These are phyloP conservation scores for Globisporangium orthogonon DNA, from an alignment of 352 stramenopile genomes.

Conservation along the genomic window DNA sequence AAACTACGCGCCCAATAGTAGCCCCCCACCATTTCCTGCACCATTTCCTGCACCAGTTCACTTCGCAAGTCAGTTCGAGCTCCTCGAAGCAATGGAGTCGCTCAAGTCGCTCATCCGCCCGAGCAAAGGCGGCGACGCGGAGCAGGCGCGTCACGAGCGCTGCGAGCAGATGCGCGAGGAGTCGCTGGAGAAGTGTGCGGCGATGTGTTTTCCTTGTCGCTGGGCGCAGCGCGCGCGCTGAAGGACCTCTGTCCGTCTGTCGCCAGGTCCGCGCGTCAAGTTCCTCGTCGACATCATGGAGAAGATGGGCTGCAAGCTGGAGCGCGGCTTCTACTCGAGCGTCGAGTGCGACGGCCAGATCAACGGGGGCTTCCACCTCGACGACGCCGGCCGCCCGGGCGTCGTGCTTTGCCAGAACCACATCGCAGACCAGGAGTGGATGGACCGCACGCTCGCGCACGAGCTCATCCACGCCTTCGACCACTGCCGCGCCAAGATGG, in stretches of 20 bases:
- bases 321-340: constrained; percentile 69
- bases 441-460: constrained; percentile 90
- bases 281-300: constrained; percentile 84
- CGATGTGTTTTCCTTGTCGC: no score
- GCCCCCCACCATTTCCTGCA: neutral
- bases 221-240: no score
- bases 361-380: constrained; percentile 82
- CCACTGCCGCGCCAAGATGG: constrained; percentile 89
- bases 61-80: no score
- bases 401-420: constrained; percentile 89
- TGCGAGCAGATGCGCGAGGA: constrained; percentile 69
- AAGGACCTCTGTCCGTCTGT: neutral
- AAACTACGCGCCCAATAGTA: neutral
- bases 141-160: constrained; percentile 34
- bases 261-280: constrained; percentile 60
- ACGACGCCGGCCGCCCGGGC: constrained; percentile 63
- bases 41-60: neutral
- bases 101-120: constrained; percentile 56
- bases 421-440: constrained; percentile 87
- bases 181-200: constrained; percentile 64
- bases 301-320: constrained; percentile 79
- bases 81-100: constrained; percentile 37
- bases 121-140: constrained; percentile 25
- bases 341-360: constrained; percentile 81
- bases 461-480: constrained; percentile 94